Percentiles rank a stretch among this genome's conserved stretches.
These are phyloP conservation scores for Boletus tomentosulus DNA, from an alignment of 768 basidiomycete genomes.

Conservation along the genomic window DNA sequence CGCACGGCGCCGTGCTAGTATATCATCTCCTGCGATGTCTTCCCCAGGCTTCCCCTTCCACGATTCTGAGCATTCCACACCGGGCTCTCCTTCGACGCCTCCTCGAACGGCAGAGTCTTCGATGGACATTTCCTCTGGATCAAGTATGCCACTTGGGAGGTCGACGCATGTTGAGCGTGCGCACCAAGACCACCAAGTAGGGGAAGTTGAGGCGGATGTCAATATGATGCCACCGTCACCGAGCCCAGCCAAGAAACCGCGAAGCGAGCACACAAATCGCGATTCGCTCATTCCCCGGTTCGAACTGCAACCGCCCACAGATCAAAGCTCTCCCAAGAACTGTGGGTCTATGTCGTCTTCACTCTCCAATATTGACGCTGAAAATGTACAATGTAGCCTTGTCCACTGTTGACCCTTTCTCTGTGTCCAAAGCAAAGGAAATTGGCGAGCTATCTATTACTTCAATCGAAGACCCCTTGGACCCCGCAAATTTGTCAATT, in stretches of 20 bases:
- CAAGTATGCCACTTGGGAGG: slow-evolving; percentile 30
- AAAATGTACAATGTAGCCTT: slow-evolving; percentile 8
- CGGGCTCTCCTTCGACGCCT: slow-evolving; percentile 20
- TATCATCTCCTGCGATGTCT: slow-evolving; percentile 30
- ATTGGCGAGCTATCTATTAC: slow-evolving; percentile 23
- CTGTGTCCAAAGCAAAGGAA: slow-evolving; percentile 19
- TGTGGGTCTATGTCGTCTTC: slow-evolving; percentile 13
- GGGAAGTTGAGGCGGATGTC: slow-evolving; percentile 38
- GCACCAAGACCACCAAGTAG: slow-evolving; percentile 21
- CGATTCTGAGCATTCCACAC: slow-evolving; percentile 14
- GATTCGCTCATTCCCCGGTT: slow-evolving; percentile 37
- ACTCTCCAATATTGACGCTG: neutral
- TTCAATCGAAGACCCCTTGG: slow-evolving; percentile 28
- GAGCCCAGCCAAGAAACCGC: slow-evolving; percentile 36
- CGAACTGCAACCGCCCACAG: slow-evolving; percentile 16
- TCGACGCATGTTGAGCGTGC: slow-evolving; percentile 39
- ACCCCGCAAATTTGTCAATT: slow-evolving; percentile 32
- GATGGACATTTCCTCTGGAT: slow-evolving; percentile 13
- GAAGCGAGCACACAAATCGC: slow-evolving; percentile 16
- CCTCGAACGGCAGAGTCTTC: slow-evolving; percentile 23
- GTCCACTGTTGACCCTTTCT: slow-evolving; percentile 20
- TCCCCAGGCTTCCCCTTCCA: slow-evolving; percentile 37
- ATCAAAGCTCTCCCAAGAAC: slow-evolving; percentile 22
- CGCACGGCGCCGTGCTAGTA: slow-evolving; percentile 31
- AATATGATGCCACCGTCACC: slow-evolving; percentile 48